phyloP scores from a whole-genome alignment of 495 filamentous ascomycete genomes.

The Hypoxylon fuscum region DNA sequence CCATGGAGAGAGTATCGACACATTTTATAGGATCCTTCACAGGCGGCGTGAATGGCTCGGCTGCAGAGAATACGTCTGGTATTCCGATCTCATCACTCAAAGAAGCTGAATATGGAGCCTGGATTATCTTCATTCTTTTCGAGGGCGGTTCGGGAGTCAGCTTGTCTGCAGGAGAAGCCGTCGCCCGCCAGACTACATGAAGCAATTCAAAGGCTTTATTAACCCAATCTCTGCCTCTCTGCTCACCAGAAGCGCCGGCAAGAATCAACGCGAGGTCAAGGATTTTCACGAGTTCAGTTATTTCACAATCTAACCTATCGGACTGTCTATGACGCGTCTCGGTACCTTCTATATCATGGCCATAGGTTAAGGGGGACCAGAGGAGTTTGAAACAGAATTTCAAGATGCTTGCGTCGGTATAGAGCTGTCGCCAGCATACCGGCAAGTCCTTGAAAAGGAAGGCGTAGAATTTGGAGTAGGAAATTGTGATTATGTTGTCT shows the following conservation, averaged over 20 bases:
- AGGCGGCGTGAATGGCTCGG: conserved; percentile 54
- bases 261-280: conserved; percentile 87
- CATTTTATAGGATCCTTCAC: conserved; percentile 47
- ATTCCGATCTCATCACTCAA: conserved; percentile 34
- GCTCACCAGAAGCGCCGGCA: conserved; percentile 69
- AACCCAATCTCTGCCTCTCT: conserved; percentile 66
- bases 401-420: conserved; percentile 78
- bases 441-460: conserved; percentile 81
- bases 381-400: conserved; percentile 60
- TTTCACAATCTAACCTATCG: conserved; percentile 43
- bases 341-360: conserved; percentile 28
- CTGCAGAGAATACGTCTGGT: conserved; percentile 48
- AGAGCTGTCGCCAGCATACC: conserved; percentile 76
- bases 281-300: conserved; percentile 63
- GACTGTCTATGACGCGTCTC: conserved; percentile 1
- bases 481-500: conserved; percentile 53
- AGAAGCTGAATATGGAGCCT: background rate
- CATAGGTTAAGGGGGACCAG: conserved; percentile 42
- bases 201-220: conserved; percentile 62
- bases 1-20: conserved; percentile 59
- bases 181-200: conserved; percentile 41
- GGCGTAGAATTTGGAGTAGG: conserved; percentile 72
- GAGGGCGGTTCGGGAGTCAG: conserved; percentile 15
- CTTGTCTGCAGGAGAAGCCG: background rate
- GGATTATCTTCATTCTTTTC: conserved; percentile 41